phyloP scores from a whole-genome alignment of 1,139 yeast species.

The Debaryomyces singareniensis region DNA sequence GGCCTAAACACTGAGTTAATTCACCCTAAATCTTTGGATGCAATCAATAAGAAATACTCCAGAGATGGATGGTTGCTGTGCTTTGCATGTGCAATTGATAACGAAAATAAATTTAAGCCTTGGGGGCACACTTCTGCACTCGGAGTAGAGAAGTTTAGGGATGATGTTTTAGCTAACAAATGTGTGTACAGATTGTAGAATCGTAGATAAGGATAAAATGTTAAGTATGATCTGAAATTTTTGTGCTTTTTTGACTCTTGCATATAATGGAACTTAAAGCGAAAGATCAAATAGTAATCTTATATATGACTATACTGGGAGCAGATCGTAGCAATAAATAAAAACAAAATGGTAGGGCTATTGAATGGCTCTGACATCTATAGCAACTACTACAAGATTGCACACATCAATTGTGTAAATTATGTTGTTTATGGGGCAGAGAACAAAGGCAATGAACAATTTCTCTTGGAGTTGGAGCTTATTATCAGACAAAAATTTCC shows the following conservation, averaged over 20 bases:
- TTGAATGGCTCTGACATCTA: slow-evolving; percentile 19
- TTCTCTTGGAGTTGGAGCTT: slow-evolving; percentile 55
- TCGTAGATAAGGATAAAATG: too few species aligned
- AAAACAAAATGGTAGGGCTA: slow-evolving; percentile 13
- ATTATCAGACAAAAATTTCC: slow-evolving; percentile 47
- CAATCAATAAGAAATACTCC: slow-evolving; percentile 19
- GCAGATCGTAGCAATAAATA: too few species aligned
- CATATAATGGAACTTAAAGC: too few species aligned
- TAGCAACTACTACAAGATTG: slow-evolving; percentile 39
- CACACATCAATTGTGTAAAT: slow-evolving; percentile 26
- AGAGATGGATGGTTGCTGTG: slow-evolving; percentile 30
- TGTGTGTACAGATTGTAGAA: slow-evolving; percentile 19
- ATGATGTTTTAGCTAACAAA: slow-evolving; percentile 23
- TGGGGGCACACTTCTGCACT: slow-evolving; percentile 35
- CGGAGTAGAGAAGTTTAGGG: slow-evolving; percentile 25
- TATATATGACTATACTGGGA: too few species aligned
- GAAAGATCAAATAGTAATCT: too few species aligned
- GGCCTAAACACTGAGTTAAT: slow-evolving; percentile 25
- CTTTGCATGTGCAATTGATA: slow-evolving; percentile 30
- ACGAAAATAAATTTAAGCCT: slow-evolving; percentile 24
- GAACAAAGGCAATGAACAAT: slow-evolving; percentile 23
- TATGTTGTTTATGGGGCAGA: slow-evolving; percentile 26
- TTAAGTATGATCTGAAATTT: too few species aligned
- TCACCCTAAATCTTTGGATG: slow-evolving; percentile 24
- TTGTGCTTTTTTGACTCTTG: too few species aligned